phyloP scores from a whole-genome alignment of 2,329 filamentous ascomycete genomes.

The Myriosclerotinia curreyana region DNA sequence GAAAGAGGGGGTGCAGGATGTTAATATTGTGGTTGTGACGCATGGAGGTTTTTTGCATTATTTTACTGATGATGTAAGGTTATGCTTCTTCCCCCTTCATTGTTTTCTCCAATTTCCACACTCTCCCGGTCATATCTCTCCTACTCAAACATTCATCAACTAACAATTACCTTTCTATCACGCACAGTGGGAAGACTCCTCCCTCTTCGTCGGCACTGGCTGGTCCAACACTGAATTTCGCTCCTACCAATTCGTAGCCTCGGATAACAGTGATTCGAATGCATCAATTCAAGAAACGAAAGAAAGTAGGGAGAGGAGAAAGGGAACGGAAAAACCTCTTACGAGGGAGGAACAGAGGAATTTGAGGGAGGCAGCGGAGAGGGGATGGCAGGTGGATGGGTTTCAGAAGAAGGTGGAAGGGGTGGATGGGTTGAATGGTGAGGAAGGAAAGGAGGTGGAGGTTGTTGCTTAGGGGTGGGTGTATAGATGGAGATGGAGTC shows the following conservation, averaged over 20 bases:
- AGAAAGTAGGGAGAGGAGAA: slow-evolving; percentile 32
- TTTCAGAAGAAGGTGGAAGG: slow-evolving; percentile 9
- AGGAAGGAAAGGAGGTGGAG: not conserved
- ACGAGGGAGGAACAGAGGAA: slow-evolving; percentile 35
- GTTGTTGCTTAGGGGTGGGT: not conserved
- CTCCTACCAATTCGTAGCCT: slow-evolving; percentile 32
- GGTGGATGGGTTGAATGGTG: no score
- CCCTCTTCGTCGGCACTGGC: slow-evolving; percentile 35
- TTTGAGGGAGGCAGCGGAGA: slow-evolving; percentile 29
- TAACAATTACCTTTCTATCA: not conserved
- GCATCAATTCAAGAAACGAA: slow-evolving; percentile 31
- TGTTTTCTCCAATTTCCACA: not conserved
- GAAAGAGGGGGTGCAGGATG: slow-evolving; percentile 45
- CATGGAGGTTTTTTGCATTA: slow-evolving; percentile 85
- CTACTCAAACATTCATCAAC: no score
- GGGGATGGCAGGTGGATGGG: slow-evolving; percentile 14
- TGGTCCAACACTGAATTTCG: slow-evolving; percentile 39
- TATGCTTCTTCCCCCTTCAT: not conserved
- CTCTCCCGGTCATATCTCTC: no score
- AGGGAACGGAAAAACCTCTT: slow-evolving; percentile 29
- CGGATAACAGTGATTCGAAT: slow-evolving; percentile 24
- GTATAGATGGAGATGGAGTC: not conserved
- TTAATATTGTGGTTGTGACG: slow-evolving; percentile 71
- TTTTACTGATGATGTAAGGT: slow-evolving; percentile 70
- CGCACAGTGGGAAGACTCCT: slow-evolving; percentile 48